Percentiles rank a stretch among this genome's conserved stretches.
These are phyloP conservation scores for Xylaria castorea DNA, from an alignment of 495 filamentous ascomycete species.

Conservation along the genomic window DNA sequence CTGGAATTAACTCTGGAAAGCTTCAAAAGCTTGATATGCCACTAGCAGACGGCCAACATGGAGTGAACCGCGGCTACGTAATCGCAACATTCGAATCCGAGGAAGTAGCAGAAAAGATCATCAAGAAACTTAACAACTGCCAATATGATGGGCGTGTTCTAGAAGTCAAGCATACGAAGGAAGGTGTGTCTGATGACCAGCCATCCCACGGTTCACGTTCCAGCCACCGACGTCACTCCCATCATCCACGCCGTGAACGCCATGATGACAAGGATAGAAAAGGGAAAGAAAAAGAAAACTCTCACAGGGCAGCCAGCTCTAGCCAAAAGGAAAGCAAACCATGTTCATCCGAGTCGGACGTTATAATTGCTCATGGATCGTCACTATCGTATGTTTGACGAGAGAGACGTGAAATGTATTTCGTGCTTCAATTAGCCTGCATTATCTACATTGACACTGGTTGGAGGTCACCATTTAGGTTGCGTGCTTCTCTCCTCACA, in stretches of 20 bases:
- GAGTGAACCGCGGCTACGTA: constrained; percentile 37
- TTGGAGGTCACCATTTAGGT: neutral
- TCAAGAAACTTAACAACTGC: constrained; percentile 36
- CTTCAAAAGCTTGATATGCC: constrained; percentile 41
- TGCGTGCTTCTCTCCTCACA: neutral
- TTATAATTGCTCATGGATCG: constrained; percentile 41
- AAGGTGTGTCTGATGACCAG: constrained; percentile 39
- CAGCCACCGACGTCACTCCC: constrained; percentile 26
- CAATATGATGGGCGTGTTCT: constrained; percentile 37
- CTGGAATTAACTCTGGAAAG: constrained; percentile 38
- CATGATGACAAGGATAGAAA: constrained; percentile 37
- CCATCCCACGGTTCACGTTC: constrained; percentile 26
- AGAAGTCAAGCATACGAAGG: constrained; percentile 37
- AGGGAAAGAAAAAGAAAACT: constrained; percentile 32
- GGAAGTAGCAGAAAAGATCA: constrained; percentile 37
- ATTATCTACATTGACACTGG: neutral
- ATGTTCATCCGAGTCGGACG: constrained; percentile 35
- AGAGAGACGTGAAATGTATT: neutral
- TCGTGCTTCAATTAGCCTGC: neutral
- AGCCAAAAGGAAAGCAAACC: constrained; percentile 36
- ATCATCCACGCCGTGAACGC: constrained; percentile 27
- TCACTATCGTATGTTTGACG: constrained; percentile 20
- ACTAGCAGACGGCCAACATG: constrained; percentile 32
- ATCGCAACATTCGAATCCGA: constrained; percentile 38
- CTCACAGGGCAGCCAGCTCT: constrained; percentile 16